These are phyloP conservation scores for Penicillium roqueforti DNA, from an alignment of 495 filamentous ascomycete species.

Conservation along the genomic window DNA sequence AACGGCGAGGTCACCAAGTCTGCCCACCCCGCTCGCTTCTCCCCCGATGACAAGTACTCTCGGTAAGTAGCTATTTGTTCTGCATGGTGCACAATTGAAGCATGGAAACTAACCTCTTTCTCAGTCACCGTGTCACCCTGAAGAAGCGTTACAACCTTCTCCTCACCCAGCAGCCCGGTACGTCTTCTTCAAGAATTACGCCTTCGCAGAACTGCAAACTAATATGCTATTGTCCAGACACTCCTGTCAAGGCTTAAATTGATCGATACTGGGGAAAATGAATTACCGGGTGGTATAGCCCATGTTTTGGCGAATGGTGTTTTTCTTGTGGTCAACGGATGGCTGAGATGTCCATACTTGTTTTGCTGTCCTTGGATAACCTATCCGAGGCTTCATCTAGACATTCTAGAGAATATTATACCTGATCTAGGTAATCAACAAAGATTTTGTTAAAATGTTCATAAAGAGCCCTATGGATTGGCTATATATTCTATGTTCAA, in stretches of 20 bases:
- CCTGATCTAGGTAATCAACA: slow-evolving; percentile 5
- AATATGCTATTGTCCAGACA: slow-evolving; percentile 23
- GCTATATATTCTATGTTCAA: slow-evolving; percentile 21
- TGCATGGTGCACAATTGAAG: background rate
- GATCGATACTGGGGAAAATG: slow-evolving; percentile 21
- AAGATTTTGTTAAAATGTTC: slow-evolving; percentile 7
- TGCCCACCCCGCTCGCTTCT: slow-evolving; percentile 94
- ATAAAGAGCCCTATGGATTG: slow-evolving; percentile 15
- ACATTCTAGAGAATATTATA: slow-evolving; percentile 10
- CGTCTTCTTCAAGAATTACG: background rate
- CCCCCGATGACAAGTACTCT: slow-evolving; percentile 96
- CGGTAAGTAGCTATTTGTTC: slow-evolving; percentile 43
- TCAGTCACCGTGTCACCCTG: slow-evolving; percentile 80
- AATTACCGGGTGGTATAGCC: slow-evolving; percentile 29
- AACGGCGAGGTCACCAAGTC: slow-evolving; percentile 83
- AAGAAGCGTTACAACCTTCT: slow-evolving; percentile 89
- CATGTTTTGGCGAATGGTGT: slow-evolving; percentile 46
- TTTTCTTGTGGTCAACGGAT: slow-evolving; percentile 34
- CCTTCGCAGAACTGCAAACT: slow-evolving; percentile 2
- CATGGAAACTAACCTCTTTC: slow-evolving; percentile 12
- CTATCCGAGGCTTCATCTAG: slow-evolving; percentile 4
- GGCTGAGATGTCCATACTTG: slow-evolving; percentile 25
- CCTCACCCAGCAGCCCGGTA: slow-evolving; percentile 71
- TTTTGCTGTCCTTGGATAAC: slow-evolving; percentile 9
- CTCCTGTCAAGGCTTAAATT: slow-evolving; percentile 27